These are phyloP conservation scores for Inosperma sp. DNA, from an alignment of 768 basidiomycete genomes.

Conservation along the genomic window DNA sequence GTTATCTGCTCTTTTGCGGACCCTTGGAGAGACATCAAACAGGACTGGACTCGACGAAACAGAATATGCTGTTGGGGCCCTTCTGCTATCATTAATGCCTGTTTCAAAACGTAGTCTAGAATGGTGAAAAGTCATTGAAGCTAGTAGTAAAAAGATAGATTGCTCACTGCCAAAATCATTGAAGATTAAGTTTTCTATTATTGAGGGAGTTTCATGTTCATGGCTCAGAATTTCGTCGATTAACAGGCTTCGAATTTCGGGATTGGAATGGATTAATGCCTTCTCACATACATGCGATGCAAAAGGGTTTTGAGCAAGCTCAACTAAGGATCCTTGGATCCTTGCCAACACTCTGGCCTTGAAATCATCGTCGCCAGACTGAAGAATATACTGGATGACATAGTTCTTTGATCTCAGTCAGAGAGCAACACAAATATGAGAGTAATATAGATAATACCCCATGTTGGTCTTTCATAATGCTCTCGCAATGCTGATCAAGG, in stretches of 20 bases:
- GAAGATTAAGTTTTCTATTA: slow-evolving; percentile 75
- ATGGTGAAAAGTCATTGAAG: not conserved
- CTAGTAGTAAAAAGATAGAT: not conserved
- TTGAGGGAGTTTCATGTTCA: slow-evolving; percentile 62
- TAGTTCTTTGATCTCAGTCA: slow-evolving; percentile 59
- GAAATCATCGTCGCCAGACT: slow-evolving; percentile 71
- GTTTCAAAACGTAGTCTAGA: slow-evolving; percentile 82
- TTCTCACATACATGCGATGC: slow-evolving; percentile 97
- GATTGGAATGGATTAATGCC: slow-evolving; percentile 63
- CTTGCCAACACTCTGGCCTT: slow-evolving; percentile 58
- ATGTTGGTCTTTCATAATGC: slow-evolving; percentile 87
- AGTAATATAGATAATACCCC: slow-evolving; percentile 51
- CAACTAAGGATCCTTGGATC: slow-evolving; percentile 72
- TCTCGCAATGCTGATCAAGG: slow-evolving; percentile 62
- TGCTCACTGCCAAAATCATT: slow-evolving; percentile 84
- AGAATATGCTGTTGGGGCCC: slow-evolving; percentile 68
- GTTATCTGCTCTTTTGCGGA: slow-evolving; percentile 73
- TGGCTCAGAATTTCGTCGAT: slow-evolving; percentile 79
- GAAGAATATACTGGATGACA: slow-evolving; percentile 90
- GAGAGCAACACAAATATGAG: not conserved
- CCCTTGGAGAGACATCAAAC: slow-evolving; percentile 65
- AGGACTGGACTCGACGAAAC: slow-evolving; percentile 57
- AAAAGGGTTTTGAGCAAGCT: slow-evolving; percentile 84
- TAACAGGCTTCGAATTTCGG: slow-evolving; percentile 60
- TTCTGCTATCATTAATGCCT: slow-evolving; percentile 64